Conservation (phyloP, 2,329 filamentous ascomycete genomes). For the Arachnopeziza araneosa region DNA sequence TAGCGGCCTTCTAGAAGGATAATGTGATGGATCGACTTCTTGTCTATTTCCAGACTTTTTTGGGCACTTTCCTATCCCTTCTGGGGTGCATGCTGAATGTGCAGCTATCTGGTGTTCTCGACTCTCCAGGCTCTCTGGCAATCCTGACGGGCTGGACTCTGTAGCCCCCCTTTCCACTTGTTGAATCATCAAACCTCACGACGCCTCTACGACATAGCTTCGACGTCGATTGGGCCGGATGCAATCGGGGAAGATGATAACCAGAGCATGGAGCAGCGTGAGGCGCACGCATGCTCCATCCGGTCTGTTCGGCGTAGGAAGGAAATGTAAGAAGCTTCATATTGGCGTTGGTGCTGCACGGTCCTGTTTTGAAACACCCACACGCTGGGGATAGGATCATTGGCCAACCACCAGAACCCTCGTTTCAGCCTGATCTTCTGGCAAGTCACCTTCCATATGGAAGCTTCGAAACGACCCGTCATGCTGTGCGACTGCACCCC, state of each 20-base stretch:
- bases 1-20: neutral
- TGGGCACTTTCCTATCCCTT: neutral
- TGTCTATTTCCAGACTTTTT: neutral
- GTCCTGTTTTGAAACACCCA: neutral
- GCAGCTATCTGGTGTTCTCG: too few species aligned
- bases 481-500: neutral
- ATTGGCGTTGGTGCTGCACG: neutral
- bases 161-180: neutral
- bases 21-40: neutral
- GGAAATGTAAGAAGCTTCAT: neutral
- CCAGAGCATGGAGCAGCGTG: neutral
- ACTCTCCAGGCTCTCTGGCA: neutral
- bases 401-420: neutral
- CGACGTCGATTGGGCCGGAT: neutral
- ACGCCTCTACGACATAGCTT: neutral
- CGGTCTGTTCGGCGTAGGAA: too few species aligned
- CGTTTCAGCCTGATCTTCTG: neutral
- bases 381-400: neutral
- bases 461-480: neutral
- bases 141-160: neutral
- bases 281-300: neutral
- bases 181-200: neutral
- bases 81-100: neutral
- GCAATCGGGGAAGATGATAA: neutral
- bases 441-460: neutral